phyloP scores from a whole-genome alignment of 2,329 filamentous ascomycete species.

The Epichloe uncinata region DNA sequence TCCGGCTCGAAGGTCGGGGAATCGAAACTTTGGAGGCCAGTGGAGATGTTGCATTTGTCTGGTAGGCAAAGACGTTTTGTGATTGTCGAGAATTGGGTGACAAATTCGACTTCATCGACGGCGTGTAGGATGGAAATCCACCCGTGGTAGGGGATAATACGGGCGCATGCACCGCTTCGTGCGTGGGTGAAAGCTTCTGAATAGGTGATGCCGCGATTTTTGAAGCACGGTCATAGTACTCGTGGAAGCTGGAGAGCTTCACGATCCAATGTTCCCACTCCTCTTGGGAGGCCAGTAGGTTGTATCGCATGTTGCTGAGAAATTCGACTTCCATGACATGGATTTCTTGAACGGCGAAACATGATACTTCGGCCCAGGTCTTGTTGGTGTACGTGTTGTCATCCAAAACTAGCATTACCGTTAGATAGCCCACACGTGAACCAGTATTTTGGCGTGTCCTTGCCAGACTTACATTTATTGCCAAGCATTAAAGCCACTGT shows the following conservation, averaged over 20 bases:
- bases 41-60: constrained; percentile 31
- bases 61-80: constrained; percentile 27
- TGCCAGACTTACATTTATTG: constrained; percentile 65
- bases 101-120: constrained; percentile 21
- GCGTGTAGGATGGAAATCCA: constrained; percentile 21
- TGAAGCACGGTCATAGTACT: constrained; percentile 65
- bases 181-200: constrained; percentile 27
- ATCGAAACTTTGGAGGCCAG: constrained; percentile 33
- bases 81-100: constrained; percentile 26
- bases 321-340: constrained; percentile 99
- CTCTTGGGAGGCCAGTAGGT: constrained; percentile 69
- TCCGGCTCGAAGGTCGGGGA: constrained; percentile 28
- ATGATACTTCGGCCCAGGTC: constrained; percentile 96
- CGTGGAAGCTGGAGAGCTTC: constrained; percentile 69
- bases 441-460: background rate
- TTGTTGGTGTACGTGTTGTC: constrained; percentile 99
- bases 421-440: background rate
- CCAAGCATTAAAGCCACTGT: constrained; percentile 95
- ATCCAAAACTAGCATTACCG: constrained; percentile 57
- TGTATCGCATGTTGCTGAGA: constrained; percentile 95
- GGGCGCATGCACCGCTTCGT: constrained; percentile 29
- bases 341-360: constrained; percentile 85
- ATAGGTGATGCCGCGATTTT: constrained; percentile 29
- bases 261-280: constrained; percentile 83
- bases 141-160: constrained; percentile 34